These are phyloP conservation scores for Paramyrothecium sp. DNA, from an alignment of 2,329 filamentous ascomycete genomes.

Conservation along the genomic window DNA sequence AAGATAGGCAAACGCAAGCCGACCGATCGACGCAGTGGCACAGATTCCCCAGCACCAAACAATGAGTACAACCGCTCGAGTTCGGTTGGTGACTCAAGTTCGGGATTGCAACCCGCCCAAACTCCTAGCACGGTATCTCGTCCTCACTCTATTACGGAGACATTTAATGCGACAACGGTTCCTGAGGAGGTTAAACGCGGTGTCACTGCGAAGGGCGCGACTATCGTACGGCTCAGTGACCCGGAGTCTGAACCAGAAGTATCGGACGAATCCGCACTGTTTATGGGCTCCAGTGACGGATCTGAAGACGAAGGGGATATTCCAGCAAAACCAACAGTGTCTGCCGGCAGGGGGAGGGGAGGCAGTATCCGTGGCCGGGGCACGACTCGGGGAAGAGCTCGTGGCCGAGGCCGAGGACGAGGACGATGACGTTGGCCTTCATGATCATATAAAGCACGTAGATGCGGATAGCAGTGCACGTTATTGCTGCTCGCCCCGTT, in stretches of 20 bases:
- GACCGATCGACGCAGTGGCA: background rate
- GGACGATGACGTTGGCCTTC: slow-evolving; percentile 6
- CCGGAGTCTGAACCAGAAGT: slow-evolving; percentile 12
- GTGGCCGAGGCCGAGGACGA: slow-evolving; percentile 17
- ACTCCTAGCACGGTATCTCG: too few species aligned
- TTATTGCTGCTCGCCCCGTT: background rate
- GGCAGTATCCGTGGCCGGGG: slow-evolving; percentile 12
- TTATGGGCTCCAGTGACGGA: background rate
- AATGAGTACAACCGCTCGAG: background rate
- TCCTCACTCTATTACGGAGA: too few species aligned
- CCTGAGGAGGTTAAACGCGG: background rate
- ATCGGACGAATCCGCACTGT: background rate
- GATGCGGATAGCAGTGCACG: background rate
- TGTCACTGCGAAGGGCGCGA: background rate
- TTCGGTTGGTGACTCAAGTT: background rate
- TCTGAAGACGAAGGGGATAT: slow-evolving; percentile 18
- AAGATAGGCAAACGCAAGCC: slow-evolving; percentile 43
- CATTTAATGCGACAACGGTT: too few species aligned
- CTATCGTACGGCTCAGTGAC: background rate
- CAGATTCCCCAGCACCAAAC: background rate
- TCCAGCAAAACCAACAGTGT: slow-evolving; percentile 14
- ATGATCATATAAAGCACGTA: background rate
- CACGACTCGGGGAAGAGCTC: slow-evolving; percentile 17
- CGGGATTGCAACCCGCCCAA: too few species aligned
- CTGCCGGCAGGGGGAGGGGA: slow-evolving; percentile 3